These are phyloP conservation scores for Cornus kousa DNA, from an alignment of 148 eudicot species.

Conservation along the genomic window DNA sequence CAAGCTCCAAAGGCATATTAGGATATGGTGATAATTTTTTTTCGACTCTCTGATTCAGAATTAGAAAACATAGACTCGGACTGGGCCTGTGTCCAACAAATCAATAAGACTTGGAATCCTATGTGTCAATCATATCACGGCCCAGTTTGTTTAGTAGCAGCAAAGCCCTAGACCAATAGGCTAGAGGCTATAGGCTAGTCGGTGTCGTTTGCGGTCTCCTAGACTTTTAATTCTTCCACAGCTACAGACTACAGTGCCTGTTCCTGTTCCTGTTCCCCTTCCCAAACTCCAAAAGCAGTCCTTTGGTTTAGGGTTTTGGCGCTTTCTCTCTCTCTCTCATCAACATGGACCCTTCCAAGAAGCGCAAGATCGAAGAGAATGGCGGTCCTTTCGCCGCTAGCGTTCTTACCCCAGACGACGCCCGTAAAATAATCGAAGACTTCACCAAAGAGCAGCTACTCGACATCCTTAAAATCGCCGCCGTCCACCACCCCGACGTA, in stretches of 20 bases:
- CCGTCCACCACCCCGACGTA: constrained; percentile 53
- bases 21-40: too few species aligned
- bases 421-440: constrained; percentile 55
- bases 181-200: too few species aligned
- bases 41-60: too few species aligned
- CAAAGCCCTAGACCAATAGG: too few species aligned
- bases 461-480: constrained; percentile 50
- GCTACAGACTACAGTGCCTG: not conserved
- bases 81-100: too few species aligned
- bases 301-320: not conserved
- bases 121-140: too few species aligned
- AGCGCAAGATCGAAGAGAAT: constrained; percentile 81
- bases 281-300: not conserved
- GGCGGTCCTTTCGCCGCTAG: constrained; percentile 30
- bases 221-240: too few species aligned
- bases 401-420: constrained; percentile 49
- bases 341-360: constrained; percentile 60
- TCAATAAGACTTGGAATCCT: too few species aligned
- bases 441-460: constrained; percentile 55
- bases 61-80: too few species aligned
- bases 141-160: too few species aligned
- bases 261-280: not conserved
- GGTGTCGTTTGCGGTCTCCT: too few species aligned
- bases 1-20: too few species aligned
- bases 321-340: not conserved